Base-by-base conservation (phyloP, 2,329 filamentous ascomycete genomes). In the Fusarium sp. region DNA sequence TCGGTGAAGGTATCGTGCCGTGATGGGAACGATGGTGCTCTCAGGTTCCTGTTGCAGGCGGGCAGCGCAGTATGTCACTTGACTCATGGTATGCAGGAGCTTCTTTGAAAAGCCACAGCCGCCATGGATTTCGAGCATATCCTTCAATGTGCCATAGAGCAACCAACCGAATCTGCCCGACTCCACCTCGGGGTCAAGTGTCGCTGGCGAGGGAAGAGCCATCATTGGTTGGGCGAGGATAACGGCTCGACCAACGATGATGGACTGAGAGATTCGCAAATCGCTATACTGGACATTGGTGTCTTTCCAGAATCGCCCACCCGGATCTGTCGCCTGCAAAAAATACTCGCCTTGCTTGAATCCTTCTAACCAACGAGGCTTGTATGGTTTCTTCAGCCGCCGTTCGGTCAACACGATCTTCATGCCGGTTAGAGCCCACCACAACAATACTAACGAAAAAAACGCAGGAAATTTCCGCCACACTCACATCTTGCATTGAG, bases 91-190 rank as follows among this genome's bases (percentile, higher is more conserved):
- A 56, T 84, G 80, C 24, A 85, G 77, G 5, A 85, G 74, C 45
- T 80, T 82, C 61, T 83, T 84, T 0, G 83, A 85, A 65, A 85
- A 85, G 11, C 84, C 84, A 56, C 83, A 85, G 0, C 82, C 83
- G 10, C 84, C 84, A 54, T 85, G 84, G 5, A 85, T 83, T 61
- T 84, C 78, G 37, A 79, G 81, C 70, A 82, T 80, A 13, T 84
- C 82, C 20, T 66, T 70, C 37, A 80, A 76, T 0, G 79, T 80
- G 4, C 83, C 83, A 48, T 85, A 84, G 1, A 84, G 76, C 10
- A 85, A 79, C 82, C 84, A 85, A 9, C 78, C 80, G 58, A 85
- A 85, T 27, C 83, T 78, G 4, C 75, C 68, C 1, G 80, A 69
- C 59, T 83, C 80, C 11, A 72, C 65, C 29, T 79, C 68, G 0